Evolutionary conservation across 1,284 basidiomycete species (phyloP).

Genomic region (Pisolithus thermaeus): DNA sequence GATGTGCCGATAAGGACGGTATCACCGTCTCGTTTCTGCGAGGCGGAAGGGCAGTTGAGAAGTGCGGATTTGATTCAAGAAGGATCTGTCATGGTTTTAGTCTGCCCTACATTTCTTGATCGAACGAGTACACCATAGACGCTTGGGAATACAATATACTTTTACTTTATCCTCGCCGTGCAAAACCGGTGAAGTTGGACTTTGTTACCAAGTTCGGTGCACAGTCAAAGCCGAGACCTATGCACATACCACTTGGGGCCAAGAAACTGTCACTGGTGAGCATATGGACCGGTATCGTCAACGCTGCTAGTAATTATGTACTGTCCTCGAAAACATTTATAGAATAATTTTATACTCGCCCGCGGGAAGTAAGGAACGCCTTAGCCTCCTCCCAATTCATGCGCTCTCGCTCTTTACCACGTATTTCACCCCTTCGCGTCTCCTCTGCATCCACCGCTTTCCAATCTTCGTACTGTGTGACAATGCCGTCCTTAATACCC

Average conservation of each 20-base stretch:
- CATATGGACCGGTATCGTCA: no score
- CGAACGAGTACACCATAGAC: neutral
- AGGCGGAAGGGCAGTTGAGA: slow-evolving; percentile 35
- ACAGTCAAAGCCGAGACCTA: no score
- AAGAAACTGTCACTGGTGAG: no score
- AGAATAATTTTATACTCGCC: no score
- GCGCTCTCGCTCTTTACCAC: slow-evolving; percentile 75
- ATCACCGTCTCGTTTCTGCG: slow-evolving; percentile 40
- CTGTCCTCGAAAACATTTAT: no score
- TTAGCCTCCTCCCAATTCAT: slow-evolving; percentile 60
- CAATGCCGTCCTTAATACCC: slow-evolving; percentile 42
- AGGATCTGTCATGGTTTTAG: slow-evolving; percentile 20
- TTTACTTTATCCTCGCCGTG: no score
- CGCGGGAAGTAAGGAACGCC: slow-evolving; percentile 30
- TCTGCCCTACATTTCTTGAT: slow-evolving; percentile 16
- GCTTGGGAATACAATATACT: no score
- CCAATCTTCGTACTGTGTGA: slow-evolving; percentile 68
- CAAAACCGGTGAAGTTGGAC: no score
- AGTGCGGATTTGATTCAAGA: slow-evolving; percentile 16
- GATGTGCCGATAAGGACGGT: slow-evolving; percentile 46
- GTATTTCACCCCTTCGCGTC: slow-evolving; percentile 44
- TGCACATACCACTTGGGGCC: no score
- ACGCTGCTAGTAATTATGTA: no score
- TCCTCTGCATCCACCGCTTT: slow-evolving; percentile 64
- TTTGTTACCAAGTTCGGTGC: no score